Conservation (phyloP, 2,329 filamentous ascomycete genomes). For the Phoma sp. region DNA sequence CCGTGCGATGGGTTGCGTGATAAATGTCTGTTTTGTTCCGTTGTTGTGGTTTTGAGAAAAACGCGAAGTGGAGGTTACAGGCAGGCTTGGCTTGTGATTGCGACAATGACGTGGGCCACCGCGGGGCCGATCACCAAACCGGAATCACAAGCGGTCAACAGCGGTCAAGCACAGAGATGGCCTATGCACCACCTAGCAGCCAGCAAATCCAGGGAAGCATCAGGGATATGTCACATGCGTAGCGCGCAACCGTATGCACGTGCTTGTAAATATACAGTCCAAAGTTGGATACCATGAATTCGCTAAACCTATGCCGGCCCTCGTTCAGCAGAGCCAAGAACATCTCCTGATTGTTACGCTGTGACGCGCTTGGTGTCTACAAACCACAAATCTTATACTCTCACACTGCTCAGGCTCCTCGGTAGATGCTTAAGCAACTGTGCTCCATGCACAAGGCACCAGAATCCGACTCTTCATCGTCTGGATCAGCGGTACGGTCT, state of each 20-base stretch:
- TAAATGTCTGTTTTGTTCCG: slow-evolving; percentile 15
- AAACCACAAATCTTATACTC: neutral
- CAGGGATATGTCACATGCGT: too few species aligned
- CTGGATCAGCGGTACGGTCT: slow-evolving; percentile 96
- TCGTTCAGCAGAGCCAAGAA: too few species aligned
- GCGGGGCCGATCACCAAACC: slow-evolving; percentile 12
- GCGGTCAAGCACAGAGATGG: neutral
- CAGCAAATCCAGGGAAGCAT: too few species aligned
- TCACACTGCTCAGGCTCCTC: neutral
- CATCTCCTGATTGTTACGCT: neutral
- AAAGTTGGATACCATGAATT: too few species aligned
- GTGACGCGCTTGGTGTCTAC: neutral
- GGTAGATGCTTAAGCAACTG: slow-evolving; percentile 69
- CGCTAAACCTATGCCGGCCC: too few species aligned
- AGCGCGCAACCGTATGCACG: too few species aligned
- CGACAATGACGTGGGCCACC: slow-evolving; percentile 39
- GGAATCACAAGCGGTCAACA: slow-evolving; percentile 8
- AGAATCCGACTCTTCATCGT: slow-evolving; percentile 93
- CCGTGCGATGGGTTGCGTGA: slow-evolving; percentile 4
- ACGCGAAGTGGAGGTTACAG: slow-evolving; percentile 15
- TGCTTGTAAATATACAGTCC: too few species aligned
- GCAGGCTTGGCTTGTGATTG: slow-evolving; percentile 35
- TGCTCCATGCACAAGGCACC: slow-evolving; percentile 95
- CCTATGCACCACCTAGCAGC: too few species aligned
- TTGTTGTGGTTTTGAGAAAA: slow-evolving; percentile 15